Evolutionary conservation across 2,329 filamentous ascomycete species (phyloP), one percentile per base, ranked within the genome.

Genomic region (Nothophoma quercina): DNA sequence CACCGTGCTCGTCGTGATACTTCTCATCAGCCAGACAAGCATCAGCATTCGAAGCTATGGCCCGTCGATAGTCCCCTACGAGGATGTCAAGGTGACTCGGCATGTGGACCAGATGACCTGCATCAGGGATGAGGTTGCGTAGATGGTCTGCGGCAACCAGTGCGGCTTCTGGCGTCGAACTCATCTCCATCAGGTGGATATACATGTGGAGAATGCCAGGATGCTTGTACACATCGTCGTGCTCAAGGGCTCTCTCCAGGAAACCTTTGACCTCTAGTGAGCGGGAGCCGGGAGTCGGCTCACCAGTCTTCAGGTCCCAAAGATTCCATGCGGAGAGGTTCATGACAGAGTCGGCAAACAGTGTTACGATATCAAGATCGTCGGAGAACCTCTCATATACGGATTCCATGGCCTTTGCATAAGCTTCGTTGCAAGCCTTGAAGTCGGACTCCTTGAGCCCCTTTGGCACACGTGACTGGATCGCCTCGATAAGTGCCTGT

Each of bases 171-270:
- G 88, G 88, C 0, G 77, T 80, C 0, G 78, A 75, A 0, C 88
- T 91, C 88, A 91, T 91, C 66, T 92, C 89, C 79, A 90, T 88
- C 3, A 90, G 81, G 62, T 91, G 88, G 30, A 91, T 89, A 69
- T 92, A 92, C 25, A 91, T 74, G 69, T 93, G 89, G 5, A 91
- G 77, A 0, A 92, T 71, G 0, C 89, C 89, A 0, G 89, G 86
- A 63, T 95, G 90, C 6, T 75, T 61, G 3, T 77, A 69, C 1
- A 78, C 82, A 13, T 77, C 78, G 1, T 78, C 69, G 2, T 79
- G 75, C 1, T 71, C 64, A 15, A 93, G 73, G 0, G 85, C 85
- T 3, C 69, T 73, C 25, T 90, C 87, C 2, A 90, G 77, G 0
- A 87, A 77, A 0, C 51, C 55, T 60, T 86, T 87, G 0, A 79